A percentile compares a stretch with the other conserved stretches of the same genome.
phyloP scores from a whole-genome alignment of 805 yeast species.

The Lipomyces japonicus region DNA sequence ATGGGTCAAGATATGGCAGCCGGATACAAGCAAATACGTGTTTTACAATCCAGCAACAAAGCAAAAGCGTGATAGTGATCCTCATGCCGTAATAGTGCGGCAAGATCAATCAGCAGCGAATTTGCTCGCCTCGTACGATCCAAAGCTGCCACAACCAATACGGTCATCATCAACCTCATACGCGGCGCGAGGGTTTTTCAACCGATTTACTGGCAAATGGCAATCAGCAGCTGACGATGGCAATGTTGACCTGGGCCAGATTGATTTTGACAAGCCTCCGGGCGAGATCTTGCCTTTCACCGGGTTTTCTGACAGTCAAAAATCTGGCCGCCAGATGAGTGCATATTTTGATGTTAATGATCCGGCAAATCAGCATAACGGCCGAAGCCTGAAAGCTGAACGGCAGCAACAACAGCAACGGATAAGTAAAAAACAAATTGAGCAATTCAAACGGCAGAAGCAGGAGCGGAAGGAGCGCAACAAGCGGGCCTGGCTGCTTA shows the following conservation, averaged over 20 bases:
- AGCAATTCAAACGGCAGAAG: slow-evolving; percentile 24
- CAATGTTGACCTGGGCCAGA: slow-evolving; percentile 2
- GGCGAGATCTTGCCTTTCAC: slow-evolving; percentile 22
- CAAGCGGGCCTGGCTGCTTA: slow-evolving; percentile 25
- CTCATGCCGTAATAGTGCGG: no score
- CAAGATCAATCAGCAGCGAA: no score
- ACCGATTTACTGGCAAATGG: slow-evolving; percentile 23
- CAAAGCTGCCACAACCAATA: background rate
- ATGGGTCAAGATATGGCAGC: slow-evolving; percentile 34
- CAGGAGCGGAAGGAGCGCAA: slow-evolving; percentile 30
- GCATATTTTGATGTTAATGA: slow-evolving; percentile 19
- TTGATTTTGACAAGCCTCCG: slow-evolving; percentile 6
- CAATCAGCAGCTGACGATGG: slow-evolving; percentile 5
- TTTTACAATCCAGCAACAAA: no score
- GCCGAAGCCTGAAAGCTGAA: slow-evolving; percentile 28
- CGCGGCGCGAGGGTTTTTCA: slow-evolving; percentile 22
- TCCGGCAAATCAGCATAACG: slow-evolving; percentile 18
- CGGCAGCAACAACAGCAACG: slow-evolving; percentile 19
- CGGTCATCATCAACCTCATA: no score
- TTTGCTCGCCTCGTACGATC: no score
- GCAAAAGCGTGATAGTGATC: no score
- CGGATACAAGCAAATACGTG: slow-evolving; percentile 18
- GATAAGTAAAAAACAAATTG: slow-evolving; percentile 29
- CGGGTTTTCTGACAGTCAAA: slow-evolving; percentile 10
- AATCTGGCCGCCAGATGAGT: slow-evolving; percentile 15